Base-by-base conservation (phyloP, 768 basidiomycete species). In the Lactifluus volemus region DNA sequence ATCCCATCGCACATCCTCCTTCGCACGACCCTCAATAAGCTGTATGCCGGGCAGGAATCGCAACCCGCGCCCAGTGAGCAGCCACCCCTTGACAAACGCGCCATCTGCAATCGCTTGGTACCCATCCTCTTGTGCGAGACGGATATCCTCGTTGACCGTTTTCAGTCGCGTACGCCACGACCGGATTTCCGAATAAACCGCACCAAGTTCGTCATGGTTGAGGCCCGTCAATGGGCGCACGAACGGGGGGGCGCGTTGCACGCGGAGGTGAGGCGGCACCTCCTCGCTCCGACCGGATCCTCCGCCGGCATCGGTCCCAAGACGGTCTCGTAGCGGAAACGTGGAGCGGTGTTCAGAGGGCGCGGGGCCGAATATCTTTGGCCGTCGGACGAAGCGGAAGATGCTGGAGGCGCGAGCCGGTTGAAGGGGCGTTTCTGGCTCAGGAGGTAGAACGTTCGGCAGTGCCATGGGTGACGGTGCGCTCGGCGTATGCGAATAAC, bases 1-100 rank as follows among this genome's bases (percentile, higher is more conserved):
- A 60, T 85, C 83, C 89, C 89, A 93, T 56, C 86, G 74, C 39
- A 93, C 82, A 70, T 92, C 89, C 67, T 92, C 89, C 70, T 88
- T 90, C 14, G 88, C 85, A 60, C 86, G 74, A 2, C 90, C 90
- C 68, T 89, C 85, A 25, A 93, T 89, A 39, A 86, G 73, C 68
- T 87, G 75, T 5, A 86, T 71, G 2, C 83, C 83, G 34, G 82
- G 83, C 30, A 92, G 70, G 65, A 78, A 79, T 57, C 82, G 72
- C 60, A 91, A 70, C 1, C 87, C 88, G 30, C 81, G 77, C 9
- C 90, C 90, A 44, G 89, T 79, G 69, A 93, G 72, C 55, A 93
- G 69, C 88, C 89, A 92, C 0, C 90, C 90, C 66, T 85, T 86
- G 61, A 88, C 80, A 49, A 79, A 74, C 34, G 78, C 75, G 8